phyloP scores from a whole-genome alignment of 192 early-diverging fungal species.

The Backusella tuberculispora region DNA sequence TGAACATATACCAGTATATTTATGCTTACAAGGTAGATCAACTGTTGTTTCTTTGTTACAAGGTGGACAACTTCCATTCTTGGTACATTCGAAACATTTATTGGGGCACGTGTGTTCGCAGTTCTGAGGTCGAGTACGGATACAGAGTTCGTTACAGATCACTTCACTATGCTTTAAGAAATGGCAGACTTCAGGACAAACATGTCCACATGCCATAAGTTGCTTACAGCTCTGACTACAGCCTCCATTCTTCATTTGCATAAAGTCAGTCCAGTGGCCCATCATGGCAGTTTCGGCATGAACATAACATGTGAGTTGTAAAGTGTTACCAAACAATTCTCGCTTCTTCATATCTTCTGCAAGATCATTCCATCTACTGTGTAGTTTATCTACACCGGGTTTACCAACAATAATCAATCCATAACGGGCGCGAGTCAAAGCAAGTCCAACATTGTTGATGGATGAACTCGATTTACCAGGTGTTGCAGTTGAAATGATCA shows the following conservation, averaged over 20 bases:
- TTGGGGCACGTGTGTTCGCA: conserved; percentile 30
- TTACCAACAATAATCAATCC: conserved; percentile 30
- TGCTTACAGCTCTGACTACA: conserved; percentile 21
- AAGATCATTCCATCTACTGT: neutral
- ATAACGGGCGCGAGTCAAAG: conserved; percentile 31
- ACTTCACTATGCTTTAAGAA: conserved; percentile 1
- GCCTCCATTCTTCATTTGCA: conserved; percentile 24
- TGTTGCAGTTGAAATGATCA: conserved; percentile 22
- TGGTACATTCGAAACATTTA: conserved; percentile 24
- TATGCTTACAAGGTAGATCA: conserved; percentile 12
- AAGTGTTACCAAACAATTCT: neutral
- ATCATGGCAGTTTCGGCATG: neutral
- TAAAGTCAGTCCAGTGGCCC: conserved; percentile 16
- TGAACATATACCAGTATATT: neutral
- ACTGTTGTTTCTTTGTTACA: neutral
- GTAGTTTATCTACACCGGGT: neutral
- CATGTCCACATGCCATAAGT: conserved; percentile 32
- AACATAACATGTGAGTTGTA: neutral
- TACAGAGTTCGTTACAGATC: conserved; percentile 20
- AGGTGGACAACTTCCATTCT: conserved; percentile 24
- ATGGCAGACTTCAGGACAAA: conserved; percentile 36
- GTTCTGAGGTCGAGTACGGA: conserved; percentile 7
- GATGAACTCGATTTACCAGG: neutral
- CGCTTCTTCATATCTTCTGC: conserved; percentile 21
- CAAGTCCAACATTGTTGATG: conserved; percentile 13